Conservation (phyloP, 1,284 basidiomycete genomes). For the Naganishia cerealis region DNA sequence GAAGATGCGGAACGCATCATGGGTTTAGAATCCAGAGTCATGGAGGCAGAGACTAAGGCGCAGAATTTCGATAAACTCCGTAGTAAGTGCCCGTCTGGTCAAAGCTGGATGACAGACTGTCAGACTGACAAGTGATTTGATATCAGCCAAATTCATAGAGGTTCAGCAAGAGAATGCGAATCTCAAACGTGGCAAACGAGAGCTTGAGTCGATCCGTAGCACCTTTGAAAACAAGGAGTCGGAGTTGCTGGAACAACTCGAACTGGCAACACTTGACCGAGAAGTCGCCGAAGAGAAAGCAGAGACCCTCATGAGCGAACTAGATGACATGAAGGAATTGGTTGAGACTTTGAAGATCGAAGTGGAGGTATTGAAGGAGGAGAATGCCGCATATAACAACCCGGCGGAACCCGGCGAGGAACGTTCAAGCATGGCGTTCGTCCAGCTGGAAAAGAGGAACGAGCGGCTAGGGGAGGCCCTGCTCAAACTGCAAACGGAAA, state of each 20-base stretch:
- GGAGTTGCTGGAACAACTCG: conserved; percentile 82
- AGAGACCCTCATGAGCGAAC: conserved; percentile 72
- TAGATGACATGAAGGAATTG: conserved; percentile 74
- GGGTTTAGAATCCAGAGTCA: conserved; percentile 77
- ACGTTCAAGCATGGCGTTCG: conserved; percentile 70
- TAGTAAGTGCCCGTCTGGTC: conserved; percentile 22
- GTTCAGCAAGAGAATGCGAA: conserved; percentile 74
- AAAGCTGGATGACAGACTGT: neutral
- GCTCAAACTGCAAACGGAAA: conserved; percentile 76
- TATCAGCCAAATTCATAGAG: conserved; percentile 69
- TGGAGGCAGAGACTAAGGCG: conserved; percentile 81
- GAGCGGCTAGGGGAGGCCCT: conserved; percentile 91
- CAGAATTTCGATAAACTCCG: conserved; percentile 55
- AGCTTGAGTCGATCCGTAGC: conserved; percentile 64
- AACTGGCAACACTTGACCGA: conserved; percentile 92
- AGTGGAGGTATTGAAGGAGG: conserved; percentile 69
- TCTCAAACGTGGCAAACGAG: conserved; percentile 66
- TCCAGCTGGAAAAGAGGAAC: conserved; percentile 95
- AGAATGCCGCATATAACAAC: conserved; percentile 54
- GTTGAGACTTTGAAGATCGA: conserved; percentile 82
- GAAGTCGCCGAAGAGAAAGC: conserved; percentile 94
- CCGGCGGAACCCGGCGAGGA: conserved; percentile 56
- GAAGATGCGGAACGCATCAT: conserved; percentile 82
- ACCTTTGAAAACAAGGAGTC: conserved; percentile 65
- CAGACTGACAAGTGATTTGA: conserved; percentile 17